These are phyloP conservation scores for Styphnolobium japonicum DNA, from an alignment of 306 rosid species.

Conservation along the genomic window DNA sequence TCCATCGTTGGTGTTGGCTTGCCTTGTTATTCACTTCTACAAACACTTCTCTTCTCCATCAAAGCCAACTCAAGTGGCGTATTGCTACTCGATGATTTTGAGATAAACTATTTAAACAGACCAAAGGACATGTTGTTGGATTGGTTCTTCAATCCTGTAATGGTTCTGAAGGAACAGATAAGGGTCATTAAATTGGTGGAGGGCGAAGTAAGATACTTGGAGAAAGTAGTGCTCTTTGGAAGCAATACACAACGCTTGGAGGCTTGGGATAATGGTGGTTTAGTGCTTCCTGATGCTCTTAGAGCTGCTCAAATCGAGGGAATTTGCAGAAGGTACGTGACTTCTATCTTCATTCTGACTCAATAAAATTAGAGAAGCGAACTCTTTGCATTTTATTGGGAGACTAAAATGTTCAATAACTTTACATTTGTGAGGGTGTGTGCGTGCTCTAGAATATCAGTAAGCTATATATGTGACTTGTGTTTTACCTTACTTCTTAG, in stretches of 20 bases:
- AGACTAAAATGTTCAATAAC: not conserved
- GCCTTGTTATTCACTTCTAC: conserved; percentile 75
- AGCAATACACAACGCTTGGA: conserved; percentile 46
- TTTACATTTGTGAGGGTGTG: not conserved
- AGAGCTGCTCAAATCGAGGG: conserved; percentile 89
- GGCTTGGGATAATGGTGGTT: conserved; percentile 60
- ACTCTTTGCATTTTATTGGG: not conserved
- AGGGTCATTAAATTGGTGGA: conserved; percentile 59
- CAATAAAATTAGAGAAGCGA: not conserved
- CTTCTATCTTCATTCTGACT: not conserved
- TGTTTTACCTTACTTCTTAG: not conserved
- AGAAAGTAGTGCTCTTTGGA: conserved; percentile 69
- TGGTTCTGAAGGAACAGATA: conserved; percentile 84
- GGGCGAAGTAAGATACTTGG: conserved; percentile 63
- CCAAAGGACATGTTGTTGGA: conserved; percentile 80
- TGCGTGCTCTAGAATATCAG: not conserved
- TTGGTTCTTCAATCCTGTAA: conserved; percentile 83
- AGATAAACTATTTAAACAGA: conserved; percentile 61
- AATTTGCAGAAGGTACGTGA: conserved; percentile 65
- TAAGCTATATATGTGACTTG: not conserved
- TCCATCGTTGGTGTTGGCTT: conserved; percentile 59
- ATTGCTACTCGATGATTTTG: conserved; percentile 58
- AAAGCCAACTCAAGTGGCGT: conserved; percentile 66
- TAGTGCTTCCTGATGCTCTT: conserved; percentile 47
- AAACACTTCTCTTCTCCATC: conserved; percentile 62